These are phyloP conservation scores for Plasmodium gallinaceum DNA, from an alignment of 169 alveolate genomes.

Conservation along the genomic window DNA sequence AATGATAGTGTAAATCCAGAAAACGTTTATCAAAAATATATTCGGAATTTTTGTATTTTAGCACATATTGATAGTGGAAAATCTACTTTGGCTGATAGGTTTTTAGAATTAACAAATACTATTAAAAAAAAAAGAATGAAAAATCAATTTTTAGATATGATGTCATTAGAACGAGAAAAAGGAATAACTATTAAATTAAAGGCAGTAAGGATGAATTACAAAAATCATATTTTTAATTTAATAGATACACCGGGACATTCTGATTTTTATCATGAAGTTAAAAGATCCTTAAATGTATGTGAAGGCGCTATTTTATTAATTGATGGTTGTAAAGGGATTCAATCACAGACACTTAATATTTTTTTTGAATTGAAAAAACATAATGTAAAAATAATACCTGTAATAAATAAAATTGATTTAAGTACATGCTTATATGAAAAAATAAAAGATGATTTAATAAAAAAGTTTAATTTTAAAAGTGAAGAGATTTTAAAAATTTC, in stretches of 20 bases:
- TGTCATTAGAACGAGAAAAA: conserved; percentile 93
- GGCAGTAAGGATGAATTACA: conserved; percentile 82
- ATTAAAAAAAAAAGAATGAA: conserved; percentile 76
- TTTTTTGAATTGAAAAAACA: conserved; percentile 90
- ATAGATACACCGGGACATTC: conserved; percentile 98
- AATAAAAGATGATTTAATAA: conserved; percentile 78
- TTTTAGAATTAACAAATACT: conserved; percentile 89
- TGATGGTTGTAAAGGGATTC: conserved; percentile 95
- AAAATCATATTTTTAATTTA: conserved; percentile 92
- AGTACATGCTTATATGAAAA: conserved; percentile 81
- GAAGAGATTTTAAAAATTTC: conserved; percentile 90
- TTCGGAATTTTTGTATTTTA: conserved; percentile 95
- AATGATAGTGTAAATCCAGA: background rate
- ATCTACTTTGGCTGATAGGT: conserved; percentile 94
- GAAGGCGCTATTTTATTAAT: conserved; percentile 94
- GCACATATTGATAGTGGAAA: conserved; percentile 98
- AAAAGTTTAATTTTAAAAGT: conserved; percentile 79
- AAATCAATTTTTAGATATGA: conserved; percentile 89
- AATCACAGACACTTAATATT: conserved; percentile 94
- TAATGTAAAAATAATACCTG: conserved; percentile 93
- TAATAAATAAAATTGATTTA: conserved; percentile 94
- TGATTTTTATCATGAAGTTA: conserved; percentile 96
- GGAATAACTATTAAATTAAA: conserved; percentile 94
- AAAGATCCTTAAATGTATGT: conserved; percentile 94
- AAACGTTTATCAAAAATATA: conserved; percentile 33